Percentiles rank a stretch among this genome's conserved stretches.
phyloP scores from a whole-genome alignment of 495 filamentous ascomycete genomes.

The Tuber melanosporum region DNA sequence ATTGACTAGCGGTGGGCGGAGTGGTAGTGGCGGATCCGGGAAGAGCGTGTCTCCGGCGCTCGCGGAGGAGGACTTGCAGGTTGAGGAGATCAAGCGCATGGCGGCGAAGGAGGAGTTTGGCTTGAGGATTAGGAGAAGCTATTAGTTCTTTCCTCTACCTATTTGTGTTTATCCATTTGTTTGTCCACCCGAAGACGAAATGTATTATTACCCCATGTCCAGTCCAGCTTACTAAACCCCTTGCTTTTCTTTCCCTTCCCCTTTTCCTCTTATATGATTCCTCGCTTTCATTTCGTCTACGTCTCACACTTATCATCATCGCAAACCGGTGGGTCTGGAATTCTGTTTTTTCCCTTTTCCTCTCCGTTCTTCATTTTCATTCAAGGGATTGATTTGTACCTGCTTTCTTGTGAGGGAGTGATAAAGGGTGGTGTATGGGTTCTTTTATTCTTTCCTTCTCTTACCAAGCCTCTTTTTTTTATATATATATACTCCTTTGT shows the following conservation, averaged over 20 bases:
- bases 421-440: constrained; percentile 8
- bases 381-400: constrained; percentile 9
- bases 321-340: constrained; percentile 4
- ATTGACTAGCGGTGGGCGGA: constrained; percentile 6
- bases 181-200: neutral
- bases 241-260: neutral
- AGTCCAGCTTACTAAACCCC: neutral
- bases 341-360: constrained; percentile 10
- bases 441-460: constrained; percentile 8
- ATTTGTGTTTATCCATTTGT: constrained; percentile 9
- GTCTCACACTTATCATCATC: neutral
- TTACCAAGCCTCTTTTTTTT: neutral
- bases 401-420: constrained; percentile 16
- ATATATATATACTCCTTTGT: neutral
- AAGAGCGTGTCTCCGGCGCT: constrained; percentile 5
- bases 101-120: constrained; percentile 35
- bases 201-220: neutral
- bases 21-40: constrained; percentile 5
- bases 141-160: constrained; percentile 20
- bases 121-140: constrained; percentile 30
- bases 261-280: constrained; percentile 6
- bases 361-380: neutral
- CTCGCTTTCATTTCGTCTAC: constrained; percentile 3
- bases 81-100: constrained; percentile 35
- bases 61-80: constrained; percentile 25